Evolutionary conservation across 2,329 filamentous ascomycete genomes (phyloP), one percentile per base, ranked within the genome.

Genomic region (Ceratocystis colombiana): DNA sequence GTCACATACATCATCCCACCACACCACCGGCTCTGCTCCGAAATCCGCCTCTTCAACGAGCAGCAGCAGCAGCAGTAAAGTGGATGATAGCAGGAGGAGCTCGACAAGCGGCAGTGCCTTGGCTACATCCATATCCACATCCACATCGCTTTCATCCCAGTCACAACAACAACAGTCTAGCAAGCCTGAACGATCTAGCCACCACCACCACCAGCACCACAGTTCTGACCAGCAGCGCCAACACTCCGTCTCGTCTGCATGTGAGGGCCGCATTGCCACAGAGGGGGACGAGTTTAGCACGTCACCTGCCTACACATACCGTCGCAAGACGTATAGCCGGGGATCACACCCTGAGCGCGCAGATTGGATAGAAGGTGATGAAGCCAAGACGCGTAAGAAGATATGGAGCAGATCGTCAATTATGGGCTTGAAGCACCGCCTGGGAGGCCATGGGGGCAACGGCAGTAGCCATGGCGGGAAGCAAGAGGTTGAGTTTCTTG

Each of bases 321-420:
- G 30, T 15, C 28, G 15, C 15, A 59, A 37, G 22, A 59, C 55
- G 12, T n/a, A 59, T n/a, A 59, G 28, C 28, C 55, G 55, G 25
- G 28, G n/a, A n/a, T 37, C 28, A 7, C 55, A 59, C 3, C 12
- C 17, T 15, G 55, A 37, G 17, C 75, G 78, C 41, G 79, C 80
- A 66, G 82, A 85, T 72, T 86, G 83, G 83, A 80, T 80, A 37
- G 82, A 85, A 71, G 80, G 77, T 70, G 82, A 84, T 68, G 80
- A 84, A 72, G 62, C 70, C 17, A 62, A 68, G 55, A 8, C 25
- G 25, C 15, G 12, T 67, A 68, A 70, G 68, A 70, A 69, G 70
- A 28, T 44, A 8, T 50, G 50, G 28, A 17, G 45, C 28, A 30
- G 53, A 30, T 20, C 61, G 46, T 82, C 81, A 0, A 76, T 78